Conservation (phyloP, 73 alveolate species). For the Uronychia binucleata region DNA sequence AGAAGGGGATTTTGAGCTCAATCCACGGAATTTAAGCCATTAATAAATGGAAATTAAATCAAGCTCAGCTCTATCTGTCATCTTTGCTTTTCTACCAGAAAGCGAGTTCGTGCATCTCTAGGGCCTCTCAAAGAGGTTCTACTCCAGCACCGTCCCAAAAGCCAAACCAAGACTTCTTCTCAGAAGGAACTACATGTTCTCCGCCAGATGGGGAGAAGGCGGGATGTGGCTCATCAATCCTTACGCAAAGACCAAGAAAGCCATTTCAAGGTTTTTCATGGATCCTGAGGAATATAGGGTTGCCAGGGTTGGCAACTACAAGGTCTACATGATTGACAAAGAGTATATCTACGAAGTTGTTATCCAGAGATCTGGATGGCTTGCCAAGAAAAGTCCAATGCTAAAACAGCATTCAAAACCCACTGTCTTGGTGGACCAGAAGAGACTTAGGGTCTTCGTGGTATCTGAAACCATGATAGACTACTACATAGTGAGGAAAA, state of each 20-base stretch:
- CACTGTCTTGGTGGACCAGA: no score
- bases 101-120: neutral
- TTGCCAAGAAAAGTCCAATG: no score
- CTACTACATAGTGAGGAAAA: neutral
- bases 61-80: neutral
- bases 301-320: neutral
- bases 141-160: neutral
- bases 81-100: neutral
- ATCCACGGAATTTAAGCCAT: no score
- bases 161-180: neutral
- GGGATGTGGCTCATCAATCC: neutral
- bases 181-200: neutral
- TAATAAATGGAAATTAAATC: neutral
- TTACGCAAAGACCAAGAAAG: neutral
- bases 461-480: no score
- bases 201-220: neutral
- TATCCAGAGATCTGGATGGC: neutral
- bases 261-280: neutral
- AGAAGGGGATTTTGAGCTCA: no score
- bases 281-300: neutral
- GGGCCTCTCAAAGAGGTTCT: neutral
- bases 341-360: neutral
- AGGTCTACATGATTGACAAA: neutral
- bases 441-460: no score
- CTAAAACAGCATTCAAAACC: no score